A percentile compares a stretch with the other conserved stretches of the same genome.
Conservation (phyloP, 495 filamentous ascomycete species). For the Aspergillus steynii region DNA sequence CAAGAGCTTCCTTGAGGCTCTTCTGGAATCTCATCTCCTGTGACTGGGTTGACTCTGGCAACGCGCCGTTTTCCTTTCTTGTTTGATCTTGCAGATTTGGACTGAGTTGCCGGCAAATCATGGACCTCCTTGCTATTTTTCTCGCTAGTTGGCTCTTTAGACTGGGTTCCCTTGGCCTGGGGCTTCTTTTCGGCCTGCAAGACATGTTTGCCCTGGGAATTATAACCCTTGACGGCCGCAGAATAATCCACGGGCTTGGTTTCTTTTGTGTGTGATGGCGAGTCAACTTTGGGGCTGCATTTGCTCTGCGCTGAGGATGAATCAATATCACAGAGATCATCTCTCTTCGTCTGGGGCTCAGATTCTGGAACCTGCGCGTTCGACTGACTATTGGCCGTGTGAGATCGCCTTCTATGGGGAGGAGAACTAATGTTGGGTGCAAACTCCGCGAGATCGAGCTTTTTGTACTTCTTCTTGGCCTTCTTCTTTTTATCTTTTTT, state of each 20-base stretch:
- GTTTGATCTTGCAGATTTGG: background rate
- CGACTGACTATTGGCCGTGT: background rate
- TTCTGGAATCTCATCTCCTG: background rate
- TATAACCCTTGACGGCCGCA: background rate
- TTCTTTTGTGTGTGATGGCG: background rate
- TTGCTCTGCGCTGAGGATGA: background rate
- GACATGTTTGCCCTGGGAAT: background rate
- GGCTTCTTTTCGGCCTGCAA: background rate
- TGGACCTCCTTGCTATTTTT: background rate
- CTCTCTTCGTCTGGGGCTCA: background rate
- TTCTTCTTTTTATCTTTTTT: slow-evolving; percentile 2
- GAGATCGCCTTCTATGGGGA: background rate
- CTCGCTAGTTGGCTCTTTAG: background rate
- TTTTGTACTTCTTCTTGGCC: background rate
- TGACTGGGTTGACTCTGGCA: background rate
- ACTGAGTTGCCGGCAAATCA: background rate
- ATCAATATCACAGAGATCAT: background rate
- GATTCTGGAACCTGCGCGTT: slow-evolving; percentile 6
- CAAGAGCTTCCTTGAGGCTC: background rate
- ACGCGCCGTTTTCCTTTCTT: slow-evolving; percentile 9
- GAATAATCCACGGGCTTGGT: background rate
- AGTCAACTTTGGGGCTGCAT: background rate
- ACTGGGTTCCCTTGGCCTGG: background rate
- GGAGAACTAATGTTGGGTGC: background rate
- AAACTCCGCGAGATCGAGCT: background rate